Evolutionary conservation across 2,329 filamentous ascomycete genomes (phyloP).

Genomic region (Colletotrichum theobromicola): DNA sequence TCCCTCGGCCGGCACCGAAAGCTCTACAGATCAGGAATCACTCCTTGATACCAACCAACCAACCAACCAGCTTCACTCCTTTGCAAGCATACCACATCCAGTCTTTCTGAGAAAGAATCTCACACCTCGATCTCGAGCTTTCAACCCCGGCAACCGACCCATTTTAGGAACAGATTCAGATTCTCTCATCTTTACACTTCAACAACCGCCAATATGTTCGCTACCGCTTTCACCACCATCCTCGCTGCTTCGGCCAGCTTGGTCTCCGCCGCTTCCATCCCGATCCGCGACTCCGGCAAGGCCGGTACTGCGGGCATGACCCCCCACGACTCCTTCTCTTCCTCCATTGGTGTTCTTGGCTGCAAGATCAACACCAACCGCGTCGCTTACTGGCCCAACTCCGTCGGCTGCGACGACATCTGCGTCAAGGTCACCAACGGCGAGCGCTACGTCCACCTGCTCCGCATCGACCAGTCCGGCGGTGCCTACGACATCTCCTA

Average conservation of each 20-base stretch:
- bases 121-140: not conserved
- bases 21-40: constrained; percentile 16
- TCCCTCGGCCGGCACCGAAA: constrained; percentile 21
- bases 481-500: constrained; percentile 65
- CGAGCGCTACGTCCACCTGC: constrained; percentile 59
- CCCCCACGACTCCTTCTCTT: constrained; percentile 62
- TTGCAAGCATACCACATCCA: constrained; percentile 1
- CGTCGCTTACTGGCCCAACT: constrained; percentile 64
- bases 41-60: constrained; percentile 8
- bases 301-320: constrained; percentile 45
- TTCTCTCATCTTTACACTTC: not conserved
- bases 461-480: constrained; percentile 60
- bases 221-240: constrained; percentile 32
- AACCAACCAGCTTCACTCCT: constrained; percentile 21
- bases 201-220: constrained; percentile 26
- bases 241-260: constrained; percentile 30
- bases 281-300: constrained; percentile 21
- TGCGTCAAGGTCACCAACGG: constrained; percentile 59
- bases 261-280: constrained; percentile 29
- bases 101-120: constrained; percentile 12
- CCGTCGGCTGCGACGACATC: constrained; percentile 59
- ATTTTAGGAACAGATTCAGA: not conserved
- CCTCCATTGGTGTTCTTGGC: constrained; percentile 62
- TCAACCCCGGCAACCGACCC: not conserved
- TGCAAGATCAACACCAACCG: constrained; percentile 67